Evolutionary conservation across 768 basidiomycete species (phyloP).

Genomic region (Infundibulicybe gibba): DNA sequence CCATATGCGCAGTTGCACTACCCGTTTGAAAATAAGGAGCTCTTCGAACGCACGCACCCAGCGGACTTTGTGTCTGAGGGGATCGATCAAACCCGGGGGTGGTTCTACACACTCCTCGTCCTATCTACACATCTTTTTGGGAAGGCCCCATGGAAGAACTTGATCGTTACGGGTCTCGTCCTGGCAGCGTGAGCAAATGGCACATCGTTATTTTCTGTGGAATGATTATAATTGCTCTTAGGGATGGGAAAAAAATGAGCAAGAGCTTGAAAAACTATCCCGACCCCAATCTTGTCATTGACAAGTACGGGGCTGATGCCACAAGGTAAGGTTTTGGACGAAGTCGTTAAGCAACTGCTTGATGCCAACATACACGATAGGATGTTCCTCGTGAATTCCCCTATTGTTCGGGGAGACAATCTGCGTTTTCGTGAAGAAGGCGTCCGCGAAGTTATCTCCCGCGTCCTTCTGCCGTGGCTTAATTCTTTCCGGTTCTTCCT

Average conservation of each 20-base stretch:
- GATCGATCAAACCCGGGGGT: conserved; percentile 98
- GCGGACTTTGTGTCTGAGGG: conserved; percentile 98
- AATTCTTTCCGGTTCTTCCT: conserved; percentile 99
- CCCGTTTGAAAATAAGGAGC: conserved; percentile 94
- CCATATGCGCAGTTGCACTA: conserved; percentile 97
- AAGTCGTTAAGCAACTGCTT: neutral
- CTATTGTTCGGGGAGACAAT: conserved; percentile 96
- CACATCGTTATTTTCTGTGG: neutral
- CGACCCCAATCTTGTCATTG: conserved; percentile 87
- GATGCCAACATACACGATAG: conserved; percentile 30
- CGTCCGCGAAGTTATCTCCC: conserved; percentile 92
- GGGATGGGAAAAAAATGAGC: conserved; percentile 99
- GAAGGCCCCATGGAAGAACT: conserved; percentile 95
- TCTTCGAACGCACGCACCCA: conserved; percentile 83
- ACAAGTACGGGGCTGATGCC: conserved; percentile 93
- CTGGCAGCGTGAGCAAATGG: conserved; percentile 73
- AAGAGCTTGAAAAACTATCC: conserved; percentile 97
- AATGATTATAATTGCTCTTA: conserved; percentile 20
- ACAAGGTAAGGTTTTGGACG: conserved; percentile 53
- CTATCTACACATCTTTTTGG: conserved; percentile 95
- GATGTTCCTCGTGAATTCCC: conserved; percentile 99
- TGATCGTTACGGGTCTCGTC: conserved; percentile 94
- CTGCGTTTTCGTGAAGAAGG: conserved; percentile 98
- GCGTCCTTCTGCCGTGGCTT: conserved; percentile 97
- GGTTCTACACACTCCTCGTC: conserved; percentile 99